Evolutionary conservation across 2,329 filamentous ascomycete genomes (phyloP).

Genomic region (Botryosphaeria dothidea): DNA sequence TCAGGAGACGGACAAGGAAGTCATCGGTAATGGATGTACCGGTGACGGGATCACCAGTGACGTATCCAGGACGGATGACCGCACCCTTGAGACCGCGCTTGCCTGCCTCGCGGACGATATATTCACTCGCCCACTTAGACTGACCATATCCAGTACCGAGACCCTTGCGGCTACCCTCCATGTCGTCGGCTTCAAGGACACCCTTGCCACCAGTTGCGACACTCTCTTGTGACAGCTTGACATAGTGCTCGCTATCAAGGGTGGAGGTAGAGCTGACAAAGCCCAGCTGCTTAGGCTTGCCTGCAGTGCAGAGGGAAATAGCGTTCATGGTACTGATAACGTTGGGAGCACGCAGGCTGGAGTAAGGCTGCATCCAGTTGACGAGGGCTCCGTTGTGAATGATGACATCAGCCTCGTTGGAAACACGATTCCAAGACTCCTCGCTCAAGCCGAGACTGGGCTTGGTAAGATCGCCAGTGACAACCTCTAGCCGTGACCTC

Average conservation of each 20-base stretch:
- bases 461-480: conserved; percentile 73
- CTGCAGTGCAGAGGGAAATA: conserved; percentile 72
- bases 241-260: conserved; percentile 80
- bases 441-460: conserved; percentile 72
- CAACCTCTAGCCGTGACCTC: conserved; percentile 63
- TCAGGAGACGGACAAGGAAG: conserved; percentile 82
- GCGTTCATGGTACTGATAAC: conserved; percentile 79
- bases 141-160: conserved; percentile 89
- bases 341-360: conserved; percentile 70
- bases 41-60: conserved; percentile 70
- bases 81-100: conserved; percentile 72
- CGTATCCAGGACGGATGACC: conserved; percentile 82
- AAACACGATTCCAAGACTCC: conserved; percentile 64
- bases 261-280: conserved; percentile 84
- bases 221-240: conserved; percentile 68
- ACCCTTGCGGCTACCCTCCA: conserved; percentile 73
- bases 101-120: conserved; percentile 76
- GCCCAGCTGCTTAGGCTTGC: conserved; percentile 75
- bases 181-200: conserved; percentile 74
- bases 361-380: conserved; percentile 60
- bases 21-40: conserved; percentile 81
- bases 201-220: conserved; percentile 62
- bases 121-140: conserved; percentile 79
- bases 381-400: conserved; percentile 78
- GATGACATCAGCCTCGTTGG: conserved; percentile 66